phyloP scores from a whole-genome alignment of 164 flowering plant species.

The Sextonia rubra region DNA sequence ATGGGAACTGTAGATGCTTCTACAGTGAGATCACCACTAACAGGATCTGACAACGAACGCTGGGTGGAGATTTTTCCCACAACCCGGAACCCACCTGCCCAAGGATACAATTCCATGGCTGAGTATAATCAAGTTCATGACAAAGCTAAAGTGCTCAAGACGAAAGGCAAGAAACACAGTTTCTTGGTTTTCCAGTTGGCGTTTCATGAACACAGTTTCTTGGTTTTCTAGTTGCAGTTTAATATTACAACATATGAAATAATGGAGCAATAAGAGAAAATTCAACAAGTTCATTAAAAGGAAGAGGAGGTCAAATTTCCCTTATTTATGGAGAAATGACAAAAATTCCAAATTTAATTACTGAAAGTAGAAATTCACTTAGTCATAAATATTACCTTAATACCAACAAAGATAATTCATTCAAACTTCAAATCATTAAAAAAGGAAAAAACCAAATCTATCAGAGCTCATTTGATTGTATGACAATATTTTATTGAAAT shows the following conservation, averaged over 20 bases:
- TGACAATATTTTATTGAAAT: not conserved
- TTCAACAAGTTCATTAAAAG: not conserved
- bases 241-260: not conserved
- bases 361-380: too few species aligned
- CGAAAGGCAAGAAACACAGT: not conserved
- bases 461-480: not conserved
- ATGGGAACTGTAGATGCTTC: slow-evolving; percentile 84
- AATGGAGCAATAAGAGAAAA: not conserved
- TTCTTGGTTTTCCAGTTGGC: slow-evolving; percentile 4
- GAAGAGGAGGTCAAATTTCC: too few species aligned
- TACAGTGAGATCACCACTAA: slow-evolving; percentile 70
- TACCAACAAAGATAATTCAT: not conserved
- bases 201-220: not conserved
- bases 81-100: slow-evolving; percentile 75
- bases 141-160: not conserved
- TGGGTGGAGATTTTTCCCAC: slow-evolving; percentile 69
- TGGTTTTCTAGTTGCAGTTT: not conserved
- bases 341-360: too few species aligned
- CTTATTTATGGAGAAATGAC: too few species aligned
- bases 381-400: too few species aligned
- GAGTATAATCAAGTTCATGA: not conserved
- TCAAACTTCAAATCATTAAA: too few species aligned
- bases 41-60: slow-evolving; percentile 60
- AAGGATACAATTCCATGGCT: slow-evolving; percentile 3
- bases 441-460: not conserved